These are phyloP conservation scores for Aureobasidium vineae DNA, from an alignment of 2,329 filamentous ascomycete species.

Conservation along the genomic window DNA sequence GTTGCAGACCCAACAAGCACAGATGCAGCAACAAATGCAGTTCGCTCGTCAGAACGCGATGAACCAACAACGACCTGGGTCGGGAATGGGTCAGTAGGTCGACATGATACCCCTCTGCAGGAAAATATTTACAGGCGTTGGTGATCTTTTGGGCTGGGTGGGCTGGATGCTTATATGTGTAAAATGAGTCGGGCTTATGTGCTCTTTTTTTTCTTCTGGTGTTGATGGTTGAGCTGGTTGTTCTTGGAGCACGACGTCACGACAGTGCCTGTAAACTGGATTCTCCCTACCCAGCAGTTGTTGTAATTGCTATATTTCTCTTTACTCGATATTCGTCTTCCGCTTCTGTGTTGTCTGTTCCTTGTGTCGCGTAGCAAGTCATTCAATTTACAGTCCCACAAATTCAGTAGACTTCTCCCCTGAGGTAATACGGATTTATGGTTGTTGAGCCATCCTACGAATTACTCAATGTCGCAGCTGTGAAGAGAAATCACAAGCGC, in stretches of 20 bases:
- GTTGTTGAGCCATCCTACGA: neutral
- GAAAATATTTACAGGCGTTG: neutral
- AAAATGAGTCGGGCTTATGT: constrained; percentile 1
- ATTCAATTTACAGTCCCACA: too few species aligned
- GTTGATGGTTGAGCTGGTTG: neutral
- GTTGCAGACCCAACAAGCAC: constrained; percentile 30
- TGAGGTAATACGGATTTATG: too few species aligned
- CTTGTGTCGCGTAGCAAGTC: neutral
- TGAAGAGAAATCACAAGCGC: neutral
- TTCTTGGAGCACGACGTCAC: neutral
- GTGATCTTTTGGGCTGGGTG: neutral
- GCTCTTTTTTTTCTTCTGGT: neutral
- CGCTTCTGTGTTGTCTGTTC: neutral
- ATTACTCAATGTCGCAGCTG: neutral
- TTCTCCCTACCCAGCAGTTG: neutral
- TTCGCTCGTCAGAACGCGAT: constrained; percentile 22
- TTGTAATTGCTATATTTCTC: neutral
- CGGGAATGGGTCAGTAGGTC: constrained; percentile 20
- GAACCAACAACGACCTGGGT: constrained; percentile 25
- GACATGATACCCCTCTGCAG: constrained; percentile 16
- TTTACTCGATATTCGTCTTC: neutral
- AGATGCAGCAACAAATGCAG: constrained; percentile 29
- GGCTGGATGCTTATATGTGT: neutral
- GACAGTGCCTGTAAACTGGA: neutral
- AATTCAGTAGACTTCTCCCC: too few species aligned